Evolutionary conservation across 2,329 filamentous ascomycete species (phyloP), one percentile per base, ranked within the genome.

Genomic region (Nemania diffusa): DNA sequence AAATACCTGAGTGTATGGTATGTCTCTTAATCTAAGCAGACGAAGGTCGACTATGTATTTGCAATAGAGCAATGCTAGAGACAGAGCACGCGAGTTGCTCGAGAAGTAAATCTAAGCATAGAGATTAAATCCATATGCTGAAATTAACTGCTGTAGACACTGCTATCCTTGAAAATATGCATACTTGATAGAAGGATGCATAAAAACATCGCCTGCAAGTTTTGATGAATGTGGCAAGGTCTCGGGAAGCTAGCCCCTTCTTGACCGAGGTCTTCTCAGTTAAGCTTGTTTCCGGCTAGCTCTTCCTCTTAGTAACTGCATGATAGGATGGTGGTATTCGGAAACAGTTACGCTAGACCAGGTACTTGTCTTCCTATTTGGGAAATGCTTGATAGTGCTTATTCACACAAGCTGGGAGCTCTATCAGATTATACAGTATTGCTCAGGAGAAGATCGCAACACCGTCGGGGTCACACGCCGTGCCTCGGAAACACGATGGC

Each of bases 401-500:
- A 62, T 58, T 66, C 53, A 53, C 48, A 20, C 57, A 22, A 9
- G 50, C 11, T 17, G 20, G 8, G 40, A 48, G 22, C 17, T 57
- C 46, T 32, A 57, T 40, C 64, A 29, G 24, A 40, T 27, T 26
- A 40, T 50, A n/a, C n/a, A n/a, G n/a, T n/a, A n/a, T n/a, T n/a
- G n/a, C n/a, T 34, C 15, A 26, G n/a, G 22, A 15, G 9, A 56
- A 40, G 11, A 42, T 65, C 56, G 46, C 44, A 51, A 57, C 8
- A n/a, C 2, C 9, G 15, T 67, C 67, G 56, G 66, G 22, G 48
- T 51, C 51, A 15, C 52, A 32, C 34, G 42, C 50, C 22, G 20
- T n/a, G 64, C 27, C 24, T 58, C 63, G 57, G 67, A 24, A 48
- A 57, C 50, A 57, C 27, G 37, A n/a, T 55, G 55, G 26, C 11